These are phyloP conservation scores for Pezicula carpinea DNA, from an alignment of 2,329 filamentous ascomycete genomes.

Conservation along the genomic window DNA sequence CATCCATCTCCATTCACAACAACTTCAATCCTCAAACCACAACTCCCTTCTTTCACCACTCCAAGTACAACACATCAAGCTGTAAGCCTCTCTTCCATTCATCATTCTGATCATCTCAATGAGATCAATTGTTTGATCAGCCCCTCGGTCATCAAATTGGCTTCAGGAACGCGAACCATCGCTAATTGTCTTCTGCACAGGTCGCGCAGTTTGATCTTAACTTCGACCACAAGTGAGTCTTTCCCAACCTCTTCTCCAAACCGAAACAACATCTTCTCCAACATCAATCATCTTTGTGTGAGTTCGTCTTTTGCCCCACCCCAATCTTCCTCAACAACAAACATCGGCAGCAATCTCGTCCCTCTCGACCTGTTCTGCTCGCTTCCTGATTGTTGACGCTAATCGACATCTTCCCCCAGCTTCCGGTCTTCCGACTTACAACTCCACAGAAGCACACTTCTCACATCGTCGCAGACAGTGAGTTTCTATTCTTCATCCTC, in stretches of 20 bases:
- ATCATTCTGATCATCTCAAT: not conserved
- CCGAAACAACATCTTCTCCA: not conserved
- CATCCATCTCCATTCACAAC: not conserved
- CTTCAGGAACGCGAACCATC: not conserved
- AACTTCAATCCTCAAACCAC: not conserved
- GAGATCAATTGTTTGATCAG: slow-evolving; percentile 1
- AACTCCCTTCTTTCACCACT: not conserved
- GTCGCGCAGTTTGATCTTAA: not conserved
- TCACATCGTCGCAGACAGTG: too few relatives aligned
- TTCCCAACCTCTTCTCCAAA: not conserved
- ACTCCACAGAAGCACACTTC: too few relatives aligned
- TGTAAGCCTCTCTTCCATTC: not conserved
- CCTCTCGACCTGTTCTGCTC: too few relatives aligned
- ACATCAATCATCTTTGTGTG: too few relatives aligned
- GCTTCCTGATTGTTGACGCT: too few relatives aligned
- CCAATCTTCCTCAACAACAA: too few relatives aligned
- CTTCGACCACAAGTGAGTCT: not conserved
- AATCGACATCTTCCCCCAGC: too few relatives aligned
- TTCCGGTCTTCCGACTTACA: too few relatives aligned
- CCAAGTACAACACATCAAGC: not conserved
- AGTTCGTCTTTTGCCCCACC: too few relatives aligned
- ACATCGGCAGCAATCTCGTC: too few relatives aligned
- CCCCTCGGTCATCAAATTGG: not conserved
- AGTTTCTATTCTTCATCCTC: too few relatives aligned
- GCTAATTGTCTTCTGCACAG: slow-evolving; percentile 1